Conservation (phyloP, 306 rosid genomes). For the Glycine latifolia region DNA sequence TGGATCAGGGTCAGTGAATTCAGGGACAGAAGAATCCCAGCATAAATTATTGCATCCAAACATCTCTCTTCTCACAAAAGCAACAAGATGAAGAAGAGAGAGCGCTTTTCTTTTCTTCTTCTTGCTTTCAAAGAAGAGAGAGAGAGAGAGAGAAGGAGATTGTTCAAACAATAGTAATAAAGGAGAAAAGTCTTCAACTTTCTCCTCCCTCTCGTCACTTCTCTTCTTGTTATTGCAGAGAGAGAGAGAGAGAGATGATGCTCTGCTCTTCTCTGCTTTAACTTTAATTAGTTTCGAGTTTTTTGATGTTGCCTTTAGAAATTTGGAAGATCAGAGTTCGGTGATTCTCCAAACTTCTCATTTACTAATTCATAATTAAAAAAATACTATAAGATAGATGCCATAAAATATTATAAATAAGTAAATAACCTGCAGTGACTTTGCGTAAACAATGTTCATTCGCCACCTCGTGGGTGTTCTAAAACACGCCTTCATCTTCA, state of each 20-base stretch:
- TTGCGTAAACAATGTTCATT: conserved; percentile 32
- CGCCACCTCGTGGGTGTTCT: conserved; percentile 1
- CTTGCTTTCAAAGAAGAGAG: conserved; percentile 26
- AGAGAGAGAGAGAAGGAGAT: conserved; percentile 29
- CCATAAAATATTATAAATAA: too few relatives aligned
- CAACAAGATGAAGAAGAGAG: background rate
- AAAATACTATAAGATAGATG: background rate
- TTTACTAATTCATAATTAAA: background rate
- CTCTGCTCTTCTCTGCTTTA: background rate
- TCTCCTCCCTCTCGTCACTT: conserved; percentile 23
- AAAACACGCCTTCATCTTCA: background rate
- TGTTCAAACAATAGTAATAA: background rate
- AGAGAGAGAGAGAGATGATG: conserved; percentile 1
- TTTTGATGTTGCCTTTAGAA: conserved; percentile 24
- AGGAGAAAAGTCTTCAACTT: conserved; percentile 15
- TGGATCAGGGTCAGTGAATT: conserved; percentile 51
- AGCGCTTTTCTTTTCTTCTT: background rate
- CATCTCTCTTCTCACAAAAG: conserved; percentile 48
- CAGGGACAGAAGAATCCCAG: conserved; percentile 54
- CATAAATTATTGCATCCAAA: conserved; percentile 70
- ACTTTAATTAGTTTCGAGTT: background rate
- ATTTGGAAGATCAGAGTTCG: background rate
- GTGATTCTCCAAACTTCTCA: background rate
- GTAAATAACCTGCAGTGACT: too few relatives aligned
- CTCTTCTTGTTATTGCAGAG: background rate